Conservation (phyloP, 139 green algal species). For the Coelastrella sp. region DNA sequence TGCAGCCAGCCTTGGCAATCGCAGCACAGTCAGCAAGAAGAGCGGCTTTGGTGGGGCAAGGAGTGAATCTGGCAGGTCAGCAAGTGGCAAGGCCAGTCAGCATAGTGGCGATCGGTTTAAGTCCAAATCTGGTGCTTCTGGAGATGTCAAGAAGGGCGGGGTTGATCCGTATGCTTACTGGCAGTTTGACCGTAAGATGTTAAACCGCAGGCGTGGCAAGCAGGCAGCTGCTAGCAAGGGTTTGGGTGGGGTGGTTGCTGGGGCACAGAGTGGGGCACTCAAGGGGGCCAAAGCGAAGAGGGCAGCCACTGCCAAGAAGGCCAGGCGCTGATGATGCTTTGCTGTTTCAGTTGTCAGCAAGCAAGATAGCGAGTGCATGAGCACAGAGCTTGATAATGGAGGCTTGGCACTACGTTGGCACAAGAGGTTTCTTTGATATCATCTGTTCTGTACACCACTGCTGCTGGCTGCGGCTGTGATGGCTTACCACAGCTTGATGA, state of each 20-base stretch:
- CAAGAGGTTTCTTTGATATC: too few relatives aligned
- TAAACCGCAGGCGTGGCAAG: slow-evolving; percentile 91
- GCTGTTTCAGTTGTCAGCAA: too few relatives aligned
- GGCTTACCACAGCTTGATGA: too few relatives aligned
- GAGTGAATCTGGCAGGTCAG: slow-evolving; percentile 31
- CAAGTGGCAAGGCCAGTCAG: slow-evolving; percentile 40
- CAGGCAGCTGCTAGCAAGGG: slow-evolving; percentile 58
- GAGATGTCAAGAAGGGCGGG: slow-evolving; percentile 76
- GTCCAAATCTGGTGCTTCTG: slow-evolving; percentile 66
- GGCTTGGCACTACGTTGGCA: too few relatives aligned
- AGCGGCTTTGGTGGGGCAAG: not conserved
- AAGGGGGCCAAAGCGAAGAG: slow-evolving; percentile 75
- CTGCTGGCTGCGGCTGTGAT: too few relatives aligned
- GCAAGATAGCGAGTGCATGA: too few relatives aligned
- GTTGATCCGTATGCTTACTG: slow-evolving; percentile 99
- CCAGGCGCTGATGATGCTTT: slow-evolving; percentile 7
- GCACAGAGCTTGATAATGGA: too few relatives aligned
- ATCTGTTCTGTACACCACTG: too few relatives aligned
- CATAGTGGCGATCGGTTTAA: slow-evolving; percentile 81
- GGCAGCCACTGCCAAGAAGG: not conserved
- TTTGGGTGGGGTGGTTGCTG: slow-evolving; percentile 68
- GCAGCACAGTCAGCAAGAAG: slow-evolving; percentile 23
- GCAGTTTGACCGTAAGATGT: slow-evolving; percentile 94
- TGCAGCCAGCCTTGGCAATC: slow-evolving; percentile 21
- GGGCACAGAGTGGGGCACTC: slow-evolving; percentile 60